Evolutionary conservation across 768 basidiomycete species (phyloP), one percentile per base, ranked within the genome.

Genomic region (Clitopilus hobsonii): DNA sequence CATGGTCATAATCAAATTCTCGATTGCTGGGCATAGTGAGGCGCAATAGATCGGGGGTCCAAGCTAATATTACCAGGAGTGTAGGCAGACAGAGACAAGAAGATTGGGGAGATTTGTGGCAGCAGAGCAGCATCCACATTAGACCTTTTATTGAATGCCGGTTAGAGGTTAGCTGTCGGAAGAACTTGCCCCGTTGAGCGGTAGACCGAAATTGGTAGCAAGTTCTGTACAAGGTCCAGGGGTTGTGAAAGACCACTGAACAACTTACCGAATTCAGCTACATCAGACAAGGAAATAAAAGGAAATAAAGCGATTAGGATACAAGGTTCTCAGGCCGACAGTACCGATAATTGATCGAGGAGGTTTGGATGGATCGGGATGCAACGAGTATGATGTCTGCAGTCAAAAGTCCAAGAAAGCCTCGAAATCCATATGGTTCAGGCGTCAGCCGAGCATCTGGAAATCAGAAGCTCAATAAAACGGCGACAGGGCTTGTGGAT

Each of bases 181-280:
- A 62, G 56, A 60, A 60, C 54, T 52, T 25, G 51, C 27, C 38
- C 22, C 22, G 41, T 45, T 45, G 41, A 45, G 41, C 64, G 67
- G 64, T n/a, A 64, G 64, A 49, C 61, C 64, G 60, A 60, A 61
- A 58, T 70, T 68, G 71, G 70, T 63, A 63, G 64, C 68, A 67
- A 58, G 63, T 55, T 58, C 65, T 56, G 65, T 60, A 59, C 55
- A 65, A 61, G 51, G 41, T 45, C 38, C 27, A 30, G 36, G 41
- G 57, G 57, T 36, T 51, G 56, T 51, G 55, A 28, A 54, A 47
- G 52, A 49, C 53, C 60, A 65, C 63, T 59, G 66, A 67, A 70
- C 65, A 63, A 68, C 67, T 53, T 69, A 62, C 71, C 72, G 62
- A 63, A 72, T 75, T 67, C 60, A 67, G 71, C 54, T 67, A 62